phyloP scores from a whole-genome alignment of 164 flowering plant species.

The Umbellularia californica region DNA sequence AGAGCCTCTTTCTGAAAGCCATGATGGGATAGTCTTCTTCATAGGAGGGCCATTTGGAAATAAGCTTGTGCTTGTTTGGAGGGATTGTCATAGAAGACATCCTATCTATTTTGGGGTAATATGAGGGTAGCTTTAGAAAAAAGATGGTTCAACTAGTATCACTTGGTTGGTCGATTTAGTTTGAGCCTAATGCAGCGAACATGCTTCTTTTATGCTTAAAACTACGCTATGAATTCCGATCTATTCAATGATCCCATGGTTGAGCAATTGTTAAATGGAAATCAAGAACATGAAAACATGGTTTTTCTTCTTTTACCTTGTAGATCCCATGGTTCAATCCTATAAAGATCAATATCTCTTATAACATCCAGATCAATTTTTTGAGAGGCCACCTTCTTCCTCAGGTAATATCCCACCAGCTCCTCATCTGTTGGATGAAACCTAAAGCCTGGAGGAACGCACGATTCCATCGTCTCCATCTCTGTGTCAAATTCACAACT shows the following conservation, averaged over 20 bases:
- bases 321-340: slow-evolving; percentile 95
- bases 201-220: background rate
- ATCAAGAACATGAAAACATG: background rate
- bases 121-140: no score
- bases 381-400: slow-evolving; percentile 70
- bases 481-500: slow-evolving; percentile 50
- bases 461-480: slow-evolving; percentile 51
- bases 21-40: no score
- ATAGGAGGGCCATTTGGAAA: no score
- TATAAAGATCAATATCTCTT: slow-evolving; percentile 78
- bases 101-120: no score
- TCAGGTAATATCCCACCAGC: slow-evolving; percentile 82
- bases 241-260: no score
- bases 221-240: background rate
- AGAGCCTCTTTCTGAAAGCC: no score
- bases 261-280: background rate
- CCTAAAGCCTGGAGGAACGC: slow-evolving; percentile 89
- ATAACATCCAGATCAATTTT: slow-evolving; percentile 90
- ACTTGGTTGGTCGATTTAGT: no score
- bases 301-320: slow-evolving; percentile 44
- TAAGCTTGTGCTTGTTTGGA: no score
- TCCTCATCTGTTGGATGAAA: slow-evolving; percentile 93
- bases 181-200: no score
- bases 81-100: no score
- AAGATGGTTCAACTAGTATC: no score